Base-by-base conservation (phyloP, 805 yeast species). In the Candida awuae region DNA sequence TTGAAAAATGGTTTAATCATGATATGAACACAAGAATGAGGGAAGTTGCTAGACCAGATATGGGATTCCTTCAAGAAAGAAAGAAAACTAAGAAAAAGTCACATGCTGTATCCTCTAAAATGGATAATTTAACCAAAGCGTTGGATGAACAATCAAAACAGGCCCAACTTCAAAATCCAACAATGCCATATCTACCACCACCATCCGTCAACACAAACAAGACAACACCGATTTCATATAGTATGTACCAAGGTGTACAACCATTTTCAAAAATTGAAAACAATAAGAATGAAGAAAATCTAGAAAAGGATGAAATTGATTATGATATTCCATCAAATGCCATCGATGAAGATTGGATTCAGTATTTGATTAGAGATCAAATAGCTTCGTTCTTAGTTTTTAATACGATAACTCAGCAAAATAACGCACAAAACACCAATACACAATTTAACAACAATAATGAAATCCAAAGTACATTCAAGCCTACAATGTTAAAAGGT, bases 1-100 rank as follows among this genome's bases (percentile, higher is more conserved):
- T 79, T 46, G 62, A 73, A 42, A 61, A 62, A n/a, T 80, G 85
- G 85, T 67, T 72, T 29, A 64, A 66, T 29, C 65, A 73, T 15
- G 66, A 63, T 2, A 55, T 62, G 10, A 67, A 72, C 3, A 64
- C 62, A 18, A 63, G 72, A 35, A 66, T 71, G 17, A 55, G 77
- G 32, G 58, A 54, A 26, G 45, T 49, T 4, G 57, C 64, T 8
- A 53, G 65, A 34, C 67, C 67, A 6, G 52, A 48, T 36, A 28
- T 38, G 10, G 52, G 52, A 7, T 52, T 53, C 27, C 36, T 61
- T 3, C 39, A 49, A 21, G 52, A 50, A n/a, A 43, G 50, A 31
- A 44, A 50, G 4, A 51, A 51, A 13, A 32, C 46, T 1, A 45
- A 48, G 21, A 32, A 37, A 9, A 49, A 45, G 23, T 33, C 43